Percentiles rank a stretch among this genome's conserved stretches.
These are phyloP conservation scores for Umbellularia californica DNA, from an alignment of 164 flowering plant species.

Conservation along the genomic window DNA sequence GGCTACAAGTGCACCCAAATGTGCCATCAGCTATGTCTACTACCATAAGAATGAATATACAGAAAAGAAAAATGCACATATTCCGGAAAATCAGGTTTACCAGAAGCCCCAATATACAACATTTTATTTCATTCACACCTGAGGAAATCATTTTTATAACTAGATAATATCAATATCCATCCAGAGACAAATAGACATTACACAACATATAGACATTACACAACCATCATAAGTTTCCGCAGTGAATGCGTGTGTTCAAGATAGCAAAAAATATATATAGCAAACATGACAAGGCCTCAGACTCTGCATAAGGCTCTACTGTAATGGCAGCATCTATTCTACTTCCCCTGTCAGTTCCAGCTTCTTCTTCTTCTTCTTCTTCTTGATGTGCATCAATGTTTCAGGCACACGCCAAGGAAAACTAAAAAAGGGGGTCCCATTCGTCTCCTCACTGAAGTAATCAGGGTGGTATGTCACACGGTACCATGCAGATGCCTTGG, in stretches of 20 bases:
- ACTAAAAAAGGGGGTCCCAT: constrained; percentile 63
- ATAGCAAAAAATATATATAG: not conserved
- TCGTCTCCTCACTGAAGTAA: constrained; percentile 52
- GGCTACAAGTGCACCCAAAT: too few relatives aligned
- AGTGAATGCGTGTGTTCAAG: not conserved
- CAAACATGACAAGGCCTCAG: not conserved
- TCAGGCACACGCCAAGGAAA: constrained; percentile 90
- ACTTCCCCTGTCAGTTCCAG: not conserved
- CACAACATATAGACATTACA: too few relatives aligned
- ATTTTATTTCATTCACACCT: too few relatives aligned
- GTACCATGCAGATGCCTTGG: constrained; percentile 92
- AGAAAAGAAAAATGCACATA: too few relatives aligned
- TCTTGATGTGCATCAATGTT: constrained; percentile 60
- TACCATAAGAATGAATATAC: too few relatives aligned
- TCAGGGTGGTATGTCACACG: constrained; percentile 71
- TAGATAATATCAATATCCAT: too few relatives aligned
- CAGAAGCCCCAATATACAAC: too few relatives aligned
- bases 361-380: constrained; percentile 3
- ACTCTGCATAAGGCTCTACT: not conserved
- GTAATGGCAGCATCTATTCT: not conserved
- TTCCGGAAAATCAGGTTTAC: too few relatives aligned
- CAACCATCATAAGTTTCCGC: too few relatives aligned
- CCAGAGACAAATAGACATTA: too few relatives aligned
- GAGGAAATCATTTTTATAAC: too few relatives aligned
- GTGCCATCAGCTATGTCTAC: too few relatives aligned